Conservation (phyloP, 2,329 filamentous ascomycete species). For the Orbilia quercus region DNA sequence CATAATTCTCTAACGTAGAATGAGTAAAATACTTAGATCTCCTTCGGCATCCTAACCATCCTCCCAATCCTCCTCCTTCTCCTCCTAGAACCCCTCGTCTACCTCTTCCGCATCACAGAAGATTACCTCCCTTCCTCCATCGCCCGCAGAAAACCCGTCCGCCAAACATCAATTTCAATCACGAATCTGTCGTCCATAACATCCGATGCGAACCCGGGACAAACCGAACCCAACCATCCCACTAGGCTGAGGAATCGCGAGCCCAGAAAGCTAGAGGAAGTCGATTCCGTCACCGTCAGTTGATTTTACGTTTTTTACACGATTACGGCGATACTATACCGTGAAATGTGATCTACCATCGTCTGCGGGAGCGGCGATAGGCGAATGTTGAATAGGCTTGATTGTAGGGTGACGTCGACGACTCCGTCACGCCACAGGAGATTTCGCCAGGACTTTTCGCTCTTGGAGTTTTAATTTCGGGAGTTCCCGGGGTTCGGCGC, state of each 20-base stretch:
- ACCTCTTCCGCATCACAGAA: constrained; percentile 46
- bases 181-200: constrained; percentile 42
- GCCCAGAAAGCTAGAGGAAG: constrained; percentile 4
- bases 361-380: background rate
- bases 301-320: background rate
- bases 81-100: constrained; percentile 50
- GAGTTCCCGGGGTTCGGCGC: background rate
- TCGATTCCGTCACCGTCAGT: constrained; percentile 3
- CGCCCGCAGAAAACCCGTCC: constrained; percentile 11
- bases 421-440: background rate
- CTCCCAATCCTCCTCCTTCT: constrained; percentile 43
- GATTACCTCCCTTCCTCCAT: constrained; percentile 41
- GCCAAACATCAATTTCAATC: constrained; percentile 31
- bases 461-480: constrained; percentile 9
- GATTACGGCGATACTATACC: background rate
- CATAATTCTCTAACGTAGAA: background rate
- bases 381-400: background rate
- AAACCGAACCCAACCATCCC: constrained; percentile 5
- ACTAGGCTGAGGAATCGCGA: background rate
- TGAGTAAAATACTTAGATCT: constrained; percentile 24
- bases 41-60: constrained; percentile 41
- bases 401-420: too few species aligned
- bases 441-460: background rate
- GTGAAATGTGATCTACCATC: background rate
- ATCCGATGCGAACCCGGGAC: constrained; percentile 30